Base-by-base conservation (phyloP, 768 basidiomycete species). In the Agrocybe praecox region DNA sequence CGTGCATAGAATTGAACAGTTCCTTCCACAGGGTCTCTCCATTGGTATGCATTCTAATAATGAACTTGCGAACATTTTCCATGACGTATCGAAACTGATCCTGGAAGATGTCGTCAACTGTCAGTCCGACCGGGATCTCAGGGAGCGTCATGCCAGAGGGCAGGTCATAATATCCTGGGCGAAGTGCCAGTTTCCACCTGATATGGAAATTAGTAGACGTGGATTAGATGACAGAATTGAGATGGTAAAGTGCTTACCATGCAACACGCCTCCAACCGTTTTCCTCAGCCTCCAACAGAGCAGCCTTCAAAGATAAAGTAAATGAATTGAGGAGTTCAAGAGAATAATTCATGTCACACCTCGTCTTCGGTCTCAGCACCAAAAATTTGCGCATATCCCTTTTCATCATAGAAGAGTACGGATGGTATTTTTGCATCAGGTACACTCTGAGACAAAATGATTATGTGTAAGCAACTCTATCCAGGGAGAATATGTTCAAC, bases 351-450 rank as follows among this genome's bases (percentile, higher is more conserved):
- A 7, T 10, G 22, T 26, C 62, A 17, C 6, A 66, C 67, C 32
- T 56, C 51, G 19, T 64, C 63, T 18, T 59, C 55, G 12, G 58
- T 61, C 45, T 66, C 56, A 6, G 67, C 63, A n/a, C 65, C 67
- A 51, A 36, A 52, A 12, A 61, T 33, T 18, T 46, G 55, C 4
- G 61, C 49, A 1, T 15, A 29, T 11, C 60, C 46, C 5, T 34
- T 42, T 2, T 56, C 40, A 42, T 79, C 74, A 50, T 78, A 78
- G 52, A 73, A 76, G 19, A 78, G 15, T 17, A 70, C 62, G 0
- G 77, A 72, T 0, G 77, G 77, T 45, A 77, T 68, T 53, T 76
- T 78, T 46, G 64, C 66, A 44, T 74, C 69, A 2, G 72, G 24
- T 26, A 47, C 17, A 9, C 8, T 24, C 60, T 64, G 40, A 6